Conservation (phyloP, 768 basidiomycete species). For the Lanmaoa rubissima region DNA sequence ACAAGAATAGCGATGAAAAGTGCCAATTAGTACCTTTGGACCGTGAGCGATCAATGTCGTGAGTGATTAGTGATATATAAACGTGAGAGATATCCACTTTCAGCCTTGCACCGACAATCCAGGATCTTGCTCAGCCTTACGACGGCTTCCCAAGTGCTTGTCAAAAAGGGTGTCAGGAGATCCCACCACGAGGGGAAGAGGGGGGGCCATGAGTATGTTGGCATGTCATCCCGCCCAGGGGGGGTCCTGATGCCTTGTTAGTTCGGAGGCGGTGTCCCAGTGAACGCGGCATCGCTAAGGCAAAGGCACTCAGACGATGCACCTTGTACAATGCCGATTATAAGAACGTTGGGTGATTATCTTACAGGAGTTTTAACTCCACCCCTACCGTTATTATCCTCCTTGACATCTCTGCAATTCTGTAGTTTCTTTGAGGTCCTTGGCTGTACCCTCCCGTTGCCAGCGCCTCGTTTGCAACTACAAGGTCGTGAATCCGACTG, state of each 20-base stretch:
- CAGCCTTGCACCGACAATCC: conserved; percentile 29
- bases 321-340: conserved; percentile 34
- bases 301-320: conserved; percentile 22
- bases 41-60: conserved; percentile 33
- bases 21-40: conserved; percentile 14
- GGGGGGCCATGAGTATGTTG: conserved; percentile 32
- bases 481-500: conserved; percentile 4
- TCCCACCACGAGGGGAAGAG: conserved; percentile 15
- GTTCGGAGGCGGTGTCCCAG: conserved; percentile 32
- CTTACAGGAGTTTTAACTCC: conserved; percentile 38
- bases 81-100: conserved; percentile 31
- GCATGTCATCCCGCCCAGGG: conserved; percentile 34
- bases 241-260: conserved; percentile 31
- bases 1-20: conserved; percentile 23
- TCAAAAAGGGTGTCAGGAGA: conserved; percentile 34
- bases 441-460: conserved; percentile 15
- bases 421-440: conserved; percentile 10
- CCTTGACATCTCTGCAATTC: conserved; percentile 19
- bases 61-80: conserved; percentile 37
- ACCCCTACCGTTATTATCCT: conserved; percentile 30
- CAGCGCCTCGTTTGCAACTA: conserved; percentile 2
- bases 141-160: conserved; percentile 27
- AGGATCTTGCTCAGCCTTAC: conserved; percentile 29
- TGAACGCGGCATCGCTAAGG: conserved; percentile 39
- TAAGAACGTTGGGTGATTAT: conserved; percentile 35